Evolutionary conservation across 306 rosid species (phyloP), one percentile per base, ranked within the genome.

Genomic region (Lathyrus sativus): DNA sequence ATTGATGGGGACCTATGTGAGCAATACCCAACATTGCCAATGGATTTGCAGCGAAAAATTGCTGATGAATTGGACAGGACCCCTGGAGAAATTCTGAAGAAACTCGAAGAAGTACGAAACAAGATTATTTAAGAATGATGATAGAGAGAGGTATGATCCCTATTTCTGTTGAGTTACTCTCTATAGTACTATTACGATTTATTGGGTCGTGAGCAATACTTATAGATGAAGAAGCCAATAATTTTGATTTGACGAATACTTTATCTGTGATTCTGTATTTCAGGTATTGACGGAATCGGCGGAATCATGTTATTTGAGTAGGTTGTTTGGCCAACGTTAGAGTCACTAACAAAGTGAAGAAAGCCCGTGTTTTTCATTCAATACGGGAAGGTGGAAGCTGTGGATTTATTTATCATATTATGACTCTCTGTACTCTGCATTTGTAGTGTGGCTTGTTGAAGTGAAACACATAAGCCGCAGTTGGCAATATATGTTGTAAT

Each of bases 1-100:
- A 92, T 92, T 61, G 99, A 90, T 79, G 99, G 99, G 48, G 99
- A 93, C 84, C 92, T 93, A 11, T 93, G 99, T 6, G 99, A 93
- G 86, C 99, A 93, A 79, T 93, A 72, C 77, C 99, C 99, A 26
- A 86, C 99, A 53, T 72, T 90, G 81, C 99, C 99, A 26, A 69
- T 87, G 83, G 99, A 93, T 83, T 70, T 93, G 82, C 99, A 93
- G 88, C 88, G 92, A 71, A 93, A 93, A 74, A 93, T 93, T 87
- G 97, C 97, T 0, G 96, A 87, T 82, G 99, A 93, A 78, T 73
- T 93, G 80, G 99, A 90, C 78, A 82, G 96, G 83, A 93, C 96
- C 26, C 99, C 99, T 0, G 99, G 90, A 59, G 96, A 93, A 80
- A 90, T 93, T 70, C 79, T 93, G 77, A 93, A 88, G 85, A 93